phyloP scores from a whole-genome alignment of 148 eudicot genomes.

The Tetragonia tetragonoides region DNA sequence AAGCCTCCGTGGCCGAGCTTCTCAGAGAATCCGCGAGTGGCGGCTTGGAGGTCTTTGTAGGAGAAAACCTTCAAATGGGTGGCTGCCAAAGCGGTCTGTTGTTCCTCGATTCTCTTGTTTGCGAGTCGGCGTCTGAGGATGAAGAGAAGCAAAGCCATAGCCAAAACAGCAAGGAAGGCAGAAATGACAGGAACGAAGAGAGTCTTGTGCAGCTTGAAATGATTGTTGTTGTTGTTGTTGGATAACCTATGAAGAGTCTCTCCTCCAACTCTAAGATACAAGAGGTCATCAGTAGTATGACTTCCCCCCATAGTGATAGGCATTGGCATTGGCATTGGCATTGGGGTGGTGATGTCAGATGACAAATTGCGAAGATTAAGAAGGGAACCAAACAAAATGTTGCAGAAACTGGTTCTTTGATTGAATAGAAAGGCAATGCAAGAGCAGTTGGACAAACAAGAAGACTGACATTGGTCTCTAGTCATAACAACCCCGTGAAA shows the following conservation, averaged over 20 bases:
- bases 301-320: too few relatives aligned
- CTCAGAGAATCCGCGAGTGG: constrained; percentile 72
- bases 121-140: constrained; percentile 32
- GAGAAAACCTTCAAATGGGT: constrained; percentile 68
- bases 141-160: constrained; percentile 29
- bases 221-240: constrained; percentile 16
- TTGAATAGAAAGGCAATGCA: constrained; percentile 56
- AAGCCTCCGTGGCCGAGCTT: constrained; percentile 86
- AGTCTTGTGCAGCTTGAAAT: constrained; percentile 8
- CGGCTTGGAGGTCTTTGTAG: constrained; percentile 69
- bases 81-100: constrained; percentile 42
- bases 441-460: constrained; percentile 61
- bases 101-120: constrained; percentile 38
- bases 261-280: constrained; percentile 46
- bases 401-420: constrained; percentile 37
- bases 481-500: constrained; percentile 29
- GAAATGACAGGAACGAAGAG: constrained; percentile 31
- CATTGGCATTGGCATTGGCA: too few relatives aligned
- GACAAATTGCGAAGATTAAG: constrained; percentile 57
- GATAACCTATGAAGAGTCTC: too few relatives aligned
- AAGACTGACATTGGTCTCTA: constrained; percentile 44
- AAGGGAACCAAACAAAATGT: constrained; percentile 47
- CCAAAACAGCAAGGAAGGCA: constrained; percentile 29
- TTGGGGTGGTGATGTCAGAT: constrained; percentile 27
- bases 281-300: constrained; percentile 25